Evolutionary conservation across 208 protist species (phyloP), one percentile per base, ranked within the genome.

Genomic region (Cochliopodium minus): DNA sequence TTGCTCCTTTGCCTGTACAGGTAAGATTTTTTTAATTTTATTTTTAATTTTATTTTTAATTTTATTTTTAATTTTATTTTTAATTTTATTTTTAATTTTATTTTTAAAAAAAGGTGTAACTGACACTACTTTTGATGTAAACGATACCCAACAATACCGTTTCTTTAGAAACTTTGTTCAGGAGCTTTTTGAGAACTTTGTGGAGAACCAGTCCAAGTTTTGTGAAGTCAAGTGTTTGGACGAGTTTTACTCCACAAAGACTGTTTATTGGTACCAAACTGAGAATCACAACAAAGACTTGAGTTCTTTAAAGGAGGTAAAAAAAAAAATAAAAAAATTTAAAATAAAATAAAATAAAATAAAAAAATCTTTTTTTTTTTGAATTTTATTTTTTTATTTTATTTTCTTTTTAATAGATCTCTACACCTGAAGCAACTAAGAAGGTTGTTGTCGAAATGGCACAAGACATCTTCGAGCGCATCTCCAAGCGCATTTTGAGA

Each of bases 81-180:
- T n/a, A n/a, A n/a, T n/a, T n/a, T n/a, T n/a, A n/a, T n/a, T n/a
- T n/a, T n/a, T n/a, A n/a, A n/a, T n/a, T n/a, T n/a, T n/a, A n/a
- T n/a, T n/a, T n/a, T n/a, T n/a, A n/a, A n/a, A n/a, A n/a, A n/a
- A n/a, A n/a, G n/a, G n/a, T n/a, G n/a, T n/a, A n/a, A n/a, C n/a
- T n/a, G n/a, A n/a, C n/a, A n/a, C n/a, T n/a, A n/a, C n/a, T n/a
- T n/a, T n/a, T n/a, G n/a, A n/a, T 54, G 51, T 70, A 1, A 60
- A 73, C 26, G 64, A 67, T 36, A 48, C 70, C 7, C 67, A 68
- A 9, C 53, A 67, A 45, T 74, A 71, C 39, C 68, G 57, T 42
- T 76, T 60, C 69, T 76, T 74, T 46, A 68, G 54, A 28, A 57
- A 74, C 53, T 48, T 68, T 22, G 70, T 76, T 13, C 52, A 65